Percentiles rank a stretch among this genome's conserved stretches.
Conservation (phyloP, 129 eudicot genomes). For the Pittosporum tobira region DNA sequence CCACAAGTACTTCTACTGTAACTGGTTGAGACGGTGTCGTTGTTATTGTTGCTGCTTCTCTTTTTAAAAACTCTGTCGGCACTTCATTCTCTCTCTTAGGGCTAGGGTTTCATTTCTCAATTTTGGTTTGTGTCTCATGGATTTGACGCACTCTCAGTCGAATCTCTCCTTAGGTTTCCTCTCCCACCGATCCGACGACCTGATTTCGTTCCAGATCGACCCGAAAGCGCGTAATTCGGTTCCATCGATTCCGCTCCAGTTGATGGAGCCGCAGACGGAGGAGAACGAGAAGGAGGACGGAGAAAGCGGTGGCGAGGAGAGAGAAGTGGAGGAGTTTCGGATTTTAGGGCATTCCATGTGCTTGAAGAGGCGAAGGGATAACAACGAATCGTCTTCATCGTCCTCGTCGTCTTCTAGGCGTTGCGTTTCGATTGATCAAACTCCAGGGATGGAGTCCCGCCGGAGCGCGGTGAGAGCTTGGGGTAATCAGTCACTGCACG, state of each 20-base stretch:
- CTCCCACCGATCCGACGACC: slow-evolving; percentile 47
- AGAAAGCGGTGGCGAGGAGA: slow-evolving; percentile 20
- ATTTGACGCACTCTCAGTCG: slow-evolving; percentile 40
- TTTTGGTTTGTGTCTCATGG: slow-evolving; percentile 26
- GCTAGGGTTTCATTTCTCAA: neutral
- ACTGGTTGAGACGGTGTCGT: neutral
- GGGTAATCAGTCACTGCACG: slow-evolving; percentile 34
- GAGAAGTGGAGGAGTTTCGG: slow-evolving; percentile 56
- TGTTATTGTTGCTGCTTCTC: slow-evolving; percentile 19
- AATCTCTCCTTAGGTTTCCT: slow-evolving; percentile 55
- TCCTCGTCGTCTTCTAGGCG: slow-evolving; percentile 28
- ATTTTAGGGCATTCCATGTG: slow-evolving; percentile 80
- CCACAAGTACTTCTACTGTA: slow-evolving; percentile 5
- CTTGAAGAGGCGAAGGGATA: slow-evolving; percentile 56
- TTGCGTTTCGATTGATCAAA: slow-evolving; percentile 16
- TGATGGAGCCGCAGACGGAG: slow-evolving; percentile 51
- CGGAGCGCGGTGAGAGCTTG: slow-evolving; percentile 24
- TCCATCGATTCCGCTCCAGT: slow-evolving; percentile 52
- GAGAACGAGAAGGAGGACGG: slow-evolving; percentile 20
- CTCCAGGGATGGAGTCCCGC: slow-evolving; percentile 25
- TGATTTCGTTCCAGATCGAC: slow-evolving; percentile 66
- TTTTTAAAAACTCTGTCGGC: neutral
- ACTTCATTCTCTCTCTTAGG: neutral
- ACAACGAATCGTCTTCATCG: slow-evolving; percentile 35
- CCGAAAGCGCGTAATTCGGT: slow-evolving; percentile 39